Evolutionary conservation across 2,329 filamentous ascomycete species (phyloP), one percentile per base, ranked within the genome.

Genomic region (Colletotrichum sp.): DNA sequence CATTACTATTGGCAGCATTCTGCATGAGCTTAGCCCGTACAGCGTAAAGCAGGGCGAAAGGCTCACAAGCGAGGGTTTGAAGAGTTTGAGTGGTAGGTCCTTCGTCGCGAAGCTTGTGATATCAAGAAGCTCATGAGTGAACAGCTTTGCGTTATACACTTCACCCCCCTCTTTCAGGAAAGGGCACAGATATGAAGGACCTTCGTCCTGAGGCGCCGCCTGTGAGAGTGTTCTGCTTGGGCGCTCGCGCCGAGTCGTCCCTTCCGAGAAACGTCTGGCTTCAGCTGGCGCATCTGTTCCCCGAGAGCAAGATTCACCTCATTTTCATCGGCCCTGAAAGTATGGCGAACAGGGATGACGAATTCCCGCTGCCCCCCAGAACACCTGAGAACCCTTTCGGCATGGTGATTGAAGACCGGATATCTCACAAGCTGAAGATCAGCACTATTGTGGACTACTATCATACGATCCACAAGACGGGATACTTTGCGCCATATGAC

Each of bases 361-460:
- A 99, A 84, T 98, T 98, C 82, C 97, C 97, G 1, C 90, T 99
- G 3, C 97, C 98, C 2, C 91, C 94, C 79, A 93, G 96, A 72
- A 98, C 95, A 3, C 88, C 96, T 0, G 87, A 88, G 12, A 99
- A 99, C 82, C 97, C 97, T 1, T 99, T 96, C 80, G 97, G 97
- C 57, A 95, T 95, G n/a, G 90, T 99, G 68, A 92, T 98, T 16
- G 98, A 99, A 86, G 96, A 98, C 84, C 93, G 96, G 68, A 90
- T 99, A 10, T 95, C 94, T 82, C 93, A 94, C 71, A 93, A 94
- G 79, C 93, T 99, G 92, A 99, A 99, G 88, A 98, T 99, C 82
- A 97, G 94, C 84, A 99, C 98, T 1, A 98, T 96, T 81, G 96
- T 99, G 67, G 97, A 99, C 80, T 98, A 99, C 87, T 99, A 98